These are phyloP conservation scores for Dovyalis caffra DNA, from an alignment of 345 rosid genomes.

Conservation along the genomic window DNA sequence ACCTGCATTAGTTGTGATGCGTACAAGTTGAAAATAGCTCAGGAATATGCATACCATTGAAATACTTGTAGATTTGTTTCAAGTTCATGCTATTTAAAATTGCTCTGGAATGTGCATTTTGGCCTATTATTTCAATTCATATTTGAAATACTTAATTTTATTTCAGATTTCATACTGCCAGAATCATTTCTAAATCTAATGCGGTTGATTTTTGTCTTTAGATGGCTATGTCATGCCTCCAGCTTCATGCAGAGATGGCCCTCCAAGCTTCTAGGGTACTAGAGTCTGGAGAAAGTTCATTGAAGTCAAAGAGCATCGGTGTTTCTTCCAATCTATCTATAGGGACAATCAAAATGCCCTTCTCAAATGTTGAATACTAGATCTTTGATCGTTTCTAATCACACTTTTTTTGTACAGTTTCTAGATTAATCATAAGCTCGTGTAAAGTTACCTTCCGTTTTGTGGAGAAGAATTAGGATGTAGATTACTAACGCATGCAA, in stretches of 20 bases:
- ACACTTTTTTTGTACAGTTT: slow-evolving; percentile 4
- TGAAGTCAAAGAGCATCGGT: slow-evolving; percentile 34
- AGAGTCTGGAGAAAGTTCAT: slow-evolving; percentile 45
- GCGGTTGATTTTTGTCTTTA: slow-evolving; percentile 9
- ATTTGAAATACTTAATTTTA: no score
- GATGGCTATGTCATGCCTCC: slow-evolving; percentile 95
- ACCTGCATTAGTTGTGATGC: no score
- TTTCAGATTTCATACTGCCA: neutral
- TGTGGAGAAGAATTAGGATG: neutral
- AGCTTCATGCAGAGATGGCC: slow-evolving; percentile 86
- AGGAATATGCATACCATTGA: no score
- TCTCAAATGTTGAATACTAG: slow-evolving; percentile 32
- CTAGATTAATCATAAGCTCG: neutral
- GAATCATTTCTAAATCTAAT: neutral
- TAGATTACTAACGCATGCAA: neutral
- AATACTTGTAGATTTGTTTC: no score
- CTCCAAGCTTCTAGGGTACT: slow-evolving; percentile 85
- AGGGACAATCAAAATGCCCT: slow-evolving; percentile 52
- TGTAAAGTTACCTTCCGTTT: neutral
- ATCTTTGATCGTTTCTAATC: slow-evolving; percentile 2
- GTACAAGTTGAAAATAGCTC: no score
- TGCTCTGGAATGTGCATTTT: no score
- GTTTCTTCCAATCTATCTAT: slow-evolving; percentile 33
- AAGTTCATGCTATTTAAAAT: no score
- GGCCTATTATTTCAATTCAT: no score